phyloP scores from a whole-genome alignment of 2,329 filamentous ascomycete genomes.

The Lasiodiplodia gonubiensis region DNA sequence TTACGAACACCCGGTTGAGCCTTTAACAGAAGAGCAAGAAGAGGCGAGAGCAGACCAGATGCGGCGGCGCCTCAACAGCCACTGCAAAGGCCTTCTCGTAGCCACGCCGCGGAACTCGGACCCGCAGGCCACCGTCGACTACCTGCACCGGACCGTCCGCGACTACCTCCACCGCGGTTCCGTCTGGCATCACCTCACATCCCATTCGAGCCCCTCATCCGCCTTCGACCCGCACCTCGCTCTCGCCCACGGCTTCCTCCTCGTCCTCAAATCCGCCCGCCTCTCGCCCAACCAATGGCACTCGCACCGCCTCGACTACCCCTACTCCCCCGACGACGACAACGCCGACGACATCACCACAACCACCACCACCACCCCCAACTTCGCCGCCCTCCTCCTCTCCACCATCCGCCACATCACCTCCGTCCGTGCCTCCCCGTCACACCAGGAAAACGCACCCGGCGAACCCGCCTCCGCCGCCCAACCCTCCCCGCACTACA shows the following conservation, averaged over 20 bases:
- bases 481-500: background rate
- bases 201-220: background rate
- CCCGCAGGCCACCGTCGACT: constrained; percentile 8
- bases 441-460: background rate
- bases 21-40: constrained; percentile 7
- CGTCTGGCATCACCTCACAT: constrained; percentile 11
- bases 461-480: background rate
- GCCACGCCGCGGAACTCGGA: background rate
- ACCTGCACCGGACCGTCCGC: constrained; percentile 30
- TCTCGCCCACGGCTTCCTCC: constrained; percentile 14
- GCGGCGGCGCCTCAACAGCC: background rate
- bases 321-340: background rate
- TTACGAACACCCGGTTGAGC: background rate
- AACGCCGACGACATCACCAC: background rate
- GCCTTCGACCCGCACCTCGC: constrained; percentile 10
- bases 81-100: constrained; percentile 16
- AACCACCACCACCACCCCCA: background rate
- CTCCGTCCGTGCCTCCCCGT: background rate
- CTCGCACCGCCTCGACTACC: background rate
- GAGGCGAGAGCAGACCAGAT: constrained; percentile 1
- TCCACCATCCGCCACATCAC: background rate
- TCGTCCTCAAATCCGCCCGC: background rate
- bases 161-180: constrained; percentile 22
- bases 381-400: background rate
- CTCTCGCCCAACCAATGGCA: background rate